These are phyloP conservation scores for Penicillium odoratum DNA, from an alignment of 495 filamentous ascomycete genomes.

Conservation along the genomic window DNA sequence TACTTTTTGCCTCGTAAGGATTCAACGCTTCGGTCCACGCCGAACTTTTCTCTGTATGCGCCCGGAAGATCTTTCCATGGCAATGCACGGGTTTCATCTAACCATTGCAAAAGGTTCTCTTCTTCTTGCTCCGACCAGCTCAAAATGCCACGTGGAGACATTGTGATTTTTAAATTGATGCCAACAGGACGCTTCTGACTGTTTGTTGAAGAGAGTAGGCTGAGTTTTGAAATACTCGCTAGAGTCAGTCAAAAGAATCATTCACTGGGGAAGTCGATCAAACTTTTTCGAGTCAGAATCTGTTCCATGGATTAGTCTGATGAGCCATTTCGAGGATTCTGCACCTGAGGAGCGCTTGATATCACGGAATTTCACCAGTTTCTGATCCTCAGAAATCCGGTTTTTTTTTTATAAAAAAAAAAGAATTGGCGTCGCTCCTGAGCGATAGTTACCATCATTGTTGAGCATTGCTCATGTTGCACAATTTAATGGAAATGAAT, in stretches of 20 bases:
- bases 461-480: no score
- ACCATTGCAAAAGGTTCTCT: conserved; percentile 13
- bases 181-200: not conserved
- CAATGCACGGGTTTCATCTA: conserved; percentile 9
- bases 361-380: no score
- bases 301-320: not conserved
- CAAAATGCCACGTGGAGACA: not conserved
- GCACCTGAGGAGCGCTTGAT: no score
- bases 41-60: no score
- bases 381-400: no score
- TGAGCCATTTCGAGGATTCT: not conserved
- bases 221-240: not conserved
- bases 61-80: conserved; percentile 8
- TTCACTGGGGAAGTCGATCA: not conserved
- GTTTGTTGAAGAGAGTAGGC: not conserved
- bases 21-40: no score
- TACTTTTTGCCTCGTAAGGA: conserved; percentile 17
- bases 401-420: no score
- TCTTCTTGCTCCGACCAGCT: conserved; percentile 8
- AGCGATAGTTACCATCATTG: no score
- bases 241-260: not conserved
- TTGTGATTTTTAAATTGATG: not conserved
- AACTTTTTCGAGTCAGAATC: not conserved
- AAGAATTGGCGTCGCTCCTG: no score
- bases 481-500: no score